Percentiles rank a stretch among this genome's conserved stretches.
Conservation (phyloP, 805 yeast genomes). For the Wickerhamomyces bisporus region DNA sequence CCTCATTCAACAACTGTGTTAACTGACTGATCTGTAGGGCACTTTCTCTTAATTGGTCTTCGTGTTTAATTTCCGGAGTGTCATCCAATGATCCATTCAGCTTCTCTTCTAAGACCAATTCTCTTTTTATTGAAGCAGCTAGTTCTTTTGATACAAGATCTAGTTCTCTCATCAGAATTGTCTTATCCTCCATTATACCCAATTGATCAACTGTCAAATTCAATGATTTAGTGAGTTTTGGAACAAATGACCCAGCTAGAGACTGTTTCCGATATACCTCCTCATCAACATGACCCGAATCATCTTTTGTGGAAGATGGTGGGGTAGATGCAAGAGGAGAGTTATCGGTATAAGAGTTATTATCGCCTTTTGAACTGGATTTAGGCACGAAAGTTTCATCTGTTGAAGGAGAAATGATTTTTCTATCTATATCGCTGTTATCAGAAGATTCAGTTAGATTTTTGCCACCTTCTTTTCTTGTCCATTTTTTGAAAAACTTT, state of each 20-base stretch:
- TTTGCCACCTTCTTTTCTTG: slow-evolving; percentile 8
- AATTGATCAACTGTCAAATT: slow-evolving; percentile 55
- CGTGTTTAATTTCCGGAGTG: background rate
- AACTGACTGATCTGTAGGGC: slow-evolving; percentile 44
- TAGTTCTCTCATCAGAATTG: slow-evolving; percentile 54
- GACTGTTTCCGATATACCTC: background rate
- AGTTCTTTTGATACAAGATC: slow-evolving; percentile 67
- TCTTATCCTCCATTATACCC: slow-evolving; percentile 55
- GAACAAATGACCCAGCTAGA: slow-evolving; percentile 16
- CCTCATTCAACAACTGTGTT: slow-evolving; percentile 54
- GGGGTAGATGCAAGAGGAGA: background rate
- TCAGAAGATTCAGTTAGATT: too few relatives aligned
- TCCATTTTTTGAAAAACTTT: slow-evolving; percentile 20
- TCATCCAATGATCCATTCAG: slow-evolving; percentile 16
- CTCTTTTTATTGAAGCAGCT: slow-evolving; percentile 68
- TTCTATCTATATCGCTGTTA: too few relatives aligned
- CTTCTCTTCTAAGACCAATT: slow-evolving; percentile 51
- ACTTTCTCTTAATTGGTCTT: slow-evolving; percentile 27
- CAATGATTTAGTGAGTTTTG: slow-evolving; percentile 20
- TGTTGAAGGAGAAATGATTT: slow-evolving; percentile 15
- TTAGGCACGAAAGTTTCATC: slow-evolving; percentile 3
- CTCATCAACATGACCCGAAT: background rate
- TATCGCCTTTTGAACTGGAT: background rate
- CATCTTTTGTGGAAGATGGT: background rate
- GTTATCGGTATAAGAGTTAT: too few relatives aligned